These are phyloP conservation scores for Plasmodium gaboni DNA, from an alignment of 169 alveolate genomes.

Conservation along the genomic window DNA sequence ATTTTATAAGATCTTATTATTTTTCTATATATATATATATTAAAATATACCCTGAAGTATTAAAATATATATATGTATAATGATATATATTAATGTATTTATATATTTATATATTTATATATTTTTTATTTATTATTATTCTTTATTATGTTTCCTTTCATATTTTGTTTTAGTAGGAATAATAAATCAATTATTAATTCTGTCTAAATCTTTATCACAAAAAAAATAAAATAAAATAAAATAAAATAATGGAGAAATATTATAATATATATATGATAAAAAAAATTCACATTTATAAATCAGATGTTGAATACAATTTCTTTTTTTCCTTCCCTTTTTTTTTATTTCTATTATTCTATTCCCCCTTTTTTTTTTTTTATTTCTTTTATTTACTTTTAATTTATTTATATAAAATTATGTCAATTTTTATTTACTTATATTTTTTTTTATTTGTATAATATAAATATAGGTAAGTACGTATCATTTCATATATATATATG, in stretches of 20 bases:
- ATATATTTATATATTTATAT: too few species aligned
- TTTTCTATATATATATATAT: too few species aligned
- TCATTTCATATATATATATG: conserved; percentile 6
- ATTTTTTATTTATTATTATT: conserved; percentile 4
- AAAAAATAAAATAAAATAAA: conserved; percentile 6
- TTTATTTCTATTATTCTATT: too few species aligned
- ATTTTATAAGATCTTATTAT: not conserved
- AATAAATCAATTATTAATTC: conserved; percentile 40
- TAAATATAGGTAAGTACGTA: not conserved
- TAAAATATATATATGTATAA: too few species aligned
- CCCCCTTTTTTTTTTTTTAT: too few species aligned
- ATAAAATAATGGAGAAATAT: conserved; percentile 2
- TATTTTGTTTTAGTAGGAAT: conserved; percentile 29
- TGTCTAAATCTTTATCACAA: conserved; percentile 47
- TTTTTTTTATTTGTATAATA: not conserved
- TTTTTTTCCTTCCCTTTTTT: not conserved
- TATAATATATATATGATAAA: conserved; percentile 28
- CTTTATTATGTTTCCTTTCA: not conserved
- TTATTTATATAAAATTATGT: too few species aligned
- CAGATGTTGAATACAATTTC: conserved; percentile 38
- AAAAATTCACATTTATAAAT: conserved; percentile 54
- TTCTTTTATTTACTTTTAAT: too few species aligned
- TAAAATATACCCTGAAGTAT: too few species aligned
- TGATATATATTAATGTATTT: too few species aligned
- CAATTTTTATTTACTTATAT: not conserved